Evolutionary conservation across 768 basidiomycete species (phyloP).

Genomic region (Polyporus arcularius): DNA sequence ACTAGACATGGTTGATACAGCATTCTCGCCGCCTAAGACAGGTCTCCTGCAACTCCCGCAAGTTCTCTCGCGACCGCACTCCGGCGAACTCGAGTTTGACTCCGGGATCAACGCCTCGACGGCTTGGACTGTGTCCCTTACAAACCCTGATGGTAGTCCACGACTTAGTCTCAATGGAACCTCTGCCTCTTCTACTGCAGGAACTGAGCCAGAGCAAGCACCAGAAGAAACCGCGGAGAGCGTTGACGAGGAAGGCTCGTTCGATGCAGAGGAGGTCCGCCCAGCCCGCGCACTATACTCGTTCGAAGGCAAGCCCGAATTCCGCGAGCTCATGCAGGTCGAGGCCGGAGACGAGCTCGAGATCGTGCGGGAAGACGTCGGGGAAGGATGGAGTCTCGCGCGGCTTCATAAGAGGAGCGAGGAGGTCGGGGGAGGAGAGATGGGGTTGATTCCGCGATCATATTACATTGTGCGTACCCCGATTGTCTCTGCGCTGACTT

Average conservation of each 20-base stretch:
- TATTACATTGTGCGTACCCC: slow-evolving; percentile 69
- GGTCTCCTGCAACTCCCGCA: slow-evolving; percentile 7
- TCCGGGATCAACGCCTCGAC: slow-evolving; percentile 75
- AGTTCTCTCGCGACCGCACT: slow-evolving; percentile 20
- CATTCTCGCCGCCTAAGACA: slow-evolving; percentile 8
- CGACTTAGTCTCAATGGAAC: slow-evolving; percentile 35
- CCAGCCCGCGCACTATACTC: slow-evolving; percentile 70
- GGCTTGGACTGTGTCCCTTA: slow-evolving; percentile 66
- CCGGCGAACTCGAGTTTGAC: slow-evolving; percentile 54
- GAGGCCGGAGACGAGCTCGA: slow-evolving; percentile 71
- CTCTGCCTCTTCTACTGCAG: slow-evolving; percentile 53
- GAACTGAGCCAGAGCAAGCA: slow-evolving; percentile 36
- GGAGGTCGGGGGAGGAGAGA: slow-evolving; percentile 47
- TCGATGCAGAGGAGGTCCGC: slow-evolving; percentile 32
- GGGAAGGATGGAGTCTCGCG: slow-evolving; percentile 83
- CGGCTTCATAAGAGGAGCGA: slow-evolving; percentile 32
- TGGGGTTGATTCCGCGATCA: slow-evolving; percentile 67
- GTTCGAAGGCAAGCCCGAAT: slow-evolving; percentile 77
- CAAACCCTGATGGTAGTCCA: slow-evolving; percentile 13
- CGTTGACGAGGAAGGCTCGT: slow-evolving; percentile 31
- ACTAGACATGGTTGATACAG: background rate
- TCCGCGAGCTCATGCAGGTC: slow-evolving; percentile 62
- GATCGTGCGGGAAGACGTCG: slow-evolving; percentile 69
- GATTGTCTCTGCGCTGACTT: background rate
- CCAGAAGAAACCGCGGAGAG: slow-evolving; percentile 4